Conservation (phyloP, 805 yeast genomes). For the Lipomyces yamadae region DNA sequence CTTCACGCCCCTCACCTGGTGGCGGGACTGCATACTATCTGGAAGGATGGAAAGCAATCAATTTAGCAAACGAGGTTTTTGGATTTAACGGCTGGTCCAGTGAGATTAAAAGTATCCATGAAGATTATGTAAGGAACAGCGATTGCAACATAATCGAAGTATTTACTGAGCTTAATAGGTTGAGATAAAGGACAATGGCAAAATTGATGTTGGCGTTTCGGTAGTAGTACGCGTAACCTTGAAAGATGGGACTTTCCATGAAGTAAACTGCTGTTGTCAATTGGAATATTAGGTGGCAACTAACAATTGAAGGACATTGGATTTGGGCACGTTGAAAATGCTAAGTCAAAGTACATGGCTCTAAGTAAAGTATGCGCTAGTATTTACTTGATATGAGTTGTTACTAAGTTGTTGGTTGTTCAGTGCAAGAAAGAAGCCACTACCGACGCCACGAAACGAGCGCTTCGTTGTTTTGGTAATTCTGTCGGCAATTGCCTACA, state of each 20-base stretch:
- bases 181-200: slow-evolving; percentile 17
- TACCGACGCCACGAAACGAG: slow-evolving; percentile 81
- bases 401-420: background rate
- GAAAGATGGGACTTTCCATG: slow-evolving; percentile 81
- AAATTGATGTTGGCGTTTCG: slow-evolving; percentile 34
- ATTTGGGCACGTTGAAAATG: slow-evolving; percentile 68
- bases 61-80: slow-evolving; percentile 74
- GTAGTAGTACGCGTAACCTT: slow-evolving; percentile 67
- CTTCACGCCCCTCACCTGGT: slow-evolving; percentile 68
- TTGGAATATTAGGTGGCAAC: background rate
- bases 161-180: background rate
- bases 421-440: slow-evolving; percentile 78
- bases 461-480: slow-evolving; percentile 78
- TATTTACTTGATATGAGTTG: too few species aligned
- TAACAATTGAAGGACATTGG: slow-evolving; percentile 58
- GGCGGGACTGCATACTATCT: slow-evolving; percentile 58
- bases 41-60: slow-evolving; percentile 75
- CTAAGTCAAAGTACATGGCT: slow-evolving; percentile 61
- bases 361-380: slow-evolving; percentile 56
- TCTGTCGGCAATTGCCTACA: slow-evolving; percentile 61
- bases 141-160: background rate
- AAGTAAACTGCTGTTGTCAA: slow-evolving; percentile 40
- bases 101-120: slow-evolving; percentile 60
- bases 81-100: slow-evolving; percentile 82
- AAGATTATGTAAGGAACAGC: slow-evolving; percentile 55